Conservation (phyloP, 176 grass and related monocot species). For the Leersia perrieri region DNA sequence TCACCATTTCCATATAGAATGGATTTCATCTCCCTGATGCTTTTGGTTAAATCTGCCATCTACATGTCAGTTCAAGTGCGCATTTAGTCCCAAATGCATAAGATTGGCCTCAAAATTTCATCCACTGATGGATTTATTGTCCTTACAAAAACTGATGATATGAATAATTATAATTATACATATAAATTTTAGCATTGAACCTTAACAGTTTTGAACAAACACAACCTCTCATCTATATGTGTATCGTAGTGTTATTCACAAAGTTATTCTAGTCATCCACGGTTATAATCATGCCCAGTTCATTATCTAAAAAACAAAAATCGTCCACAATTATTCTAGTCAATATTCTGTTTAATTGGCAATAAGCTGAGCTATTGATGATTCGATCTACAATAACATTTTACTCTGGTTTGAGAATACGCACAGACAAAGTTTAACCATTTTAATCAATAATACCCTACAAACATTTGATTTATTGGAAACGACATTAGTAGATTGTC, state of each 20-base stretch:
- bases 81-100: neutral
- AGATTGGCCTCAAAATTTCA: neutral
- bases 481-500: neutral
- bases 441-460: neutral
- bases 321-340: no score
- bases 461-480: neutral
- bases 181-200: neutral
- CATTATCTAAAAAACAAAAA: no score
- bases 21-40: constrained; percentile 49
- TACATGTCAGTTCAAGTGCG: neutral
- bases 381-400: neutral
- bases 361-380: neutral
- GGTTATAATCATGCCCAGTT: neutral
- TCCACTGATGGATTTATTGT: neutral
- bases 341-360: neutral
- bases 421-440: neutral
- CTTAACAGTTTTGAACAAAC: neutral
- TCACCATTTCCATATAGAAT: constrained; percentile 63
- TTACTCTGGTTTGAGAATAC: neutral
- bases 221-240: neutral
- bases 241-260: neutral
- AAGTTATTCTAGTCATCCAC: no score
- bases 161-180: neutral
- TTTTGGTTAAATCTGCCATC: constrained; percentile 51
- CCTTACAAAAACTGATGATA: neutral